Base-by-base conservation (phyloP, 192 early-diverging fungal species). In the Coemansia sp. region DNA sequence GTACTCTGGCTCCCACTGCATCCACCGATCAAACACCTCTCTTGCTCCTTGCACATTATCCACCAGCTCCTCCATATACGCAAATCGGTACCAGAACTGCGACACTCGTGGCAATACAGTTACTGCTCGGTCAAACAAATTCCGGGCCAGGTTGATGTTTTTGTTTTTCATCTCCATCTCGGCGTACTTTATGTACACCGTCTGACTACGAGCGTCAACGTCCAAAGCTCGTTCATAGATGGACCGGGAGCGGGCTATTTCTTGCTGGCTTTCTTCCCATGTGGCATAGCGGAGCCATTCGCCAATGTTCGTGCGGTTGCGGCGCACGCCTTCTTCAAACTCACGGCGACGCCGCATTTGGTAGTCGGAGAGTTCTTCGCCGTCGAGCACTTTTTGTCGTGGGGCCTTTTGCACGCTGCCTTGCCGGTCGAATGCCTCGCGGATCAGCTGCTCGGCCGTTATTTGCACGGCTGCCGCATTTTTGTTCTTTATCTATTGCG, bases 131-230 rank as follows among this genome's bases (percentile, higher is more conserved):
- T 99, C 97, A 59, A 91, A 93, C 22, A 99, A 73, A 68, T 99
- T 99, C 60, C 97, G 86, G 0, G 97, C 95, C 66, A 88, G 79
- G 72, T 94, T 92, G 64, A 97, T 81, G 78, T 97, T 98, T 57
- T 90, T 87, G 83, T 94, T 91, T 82, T 94, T 96, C 91, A 98
- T 95, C 73, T 99, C 97, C 91, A 98, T 88, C 67, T 99, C 96
- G 21, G 93, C 86, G 73, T 99, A 99, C 66, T 91, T 88, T 60
- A 97, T 79, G 83, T 91, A 98, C 22, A 98, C 62, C 3, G 91
- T 89, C 53, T 91, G 87, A 78, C 93, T 97, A 22, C 89, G 84
- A 23, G 85, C 85, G 60, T 99, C 97, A 1, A 94, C 84, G 47
- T 97, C 93, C 41, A 99, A 72, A 0, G 96, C 94, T 25, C 97